Conservation (phyloP, 2,329 filamentous ascomycete species). For the Rutstroemia sp. region DNA sequence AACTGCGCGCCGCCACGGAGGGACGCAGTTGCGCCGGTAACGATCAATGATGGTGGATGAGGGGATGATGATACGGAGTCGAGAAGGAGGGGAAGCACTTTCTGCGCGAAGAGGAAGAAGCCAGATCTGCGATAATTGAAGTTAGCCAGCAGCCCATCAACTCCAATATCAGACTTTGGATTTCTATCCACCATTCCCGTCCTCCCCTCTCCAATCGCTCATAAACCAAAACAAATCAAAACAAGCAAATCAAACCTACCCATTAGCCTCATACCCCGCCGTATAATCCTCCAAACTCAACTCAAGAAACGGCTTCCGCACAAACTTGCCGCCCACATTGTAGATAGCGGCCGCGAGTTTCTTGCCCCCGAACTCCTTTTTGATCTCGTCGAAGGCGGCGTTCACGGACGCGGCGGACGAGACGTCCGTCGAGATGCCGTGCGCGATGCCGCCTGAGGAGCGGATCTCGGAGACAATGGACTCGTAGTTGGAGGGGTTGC, state of each 20-base stretch:
- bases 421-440: conserved; percentile 63
- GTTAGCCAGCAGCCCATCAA: background rate
- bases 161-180: too few relatives aligned
- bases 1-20: conserved; percentile 64
- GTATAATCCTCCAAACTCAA: conserved; percentile 43
- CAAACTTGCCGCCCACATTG: conserved; percentile 52
- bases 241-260: conserved; percentile 34
- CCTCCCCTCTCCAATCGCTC: background rate
- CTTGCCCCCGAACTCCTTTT: conserved; percentile 41
- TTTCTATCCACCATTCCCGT: too few relatives aligned
- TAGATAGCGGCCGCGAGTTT: conserved; percentile 60
- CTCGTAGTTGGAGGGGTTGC: conserved; percentile 57
- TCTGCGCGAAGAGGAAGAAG: conserved; percentile 70
- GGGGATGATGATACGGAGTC: conserved; percentile 44
- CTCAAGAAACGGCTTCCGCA: conserved; percentile 52
- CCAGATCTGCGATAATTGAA: conserved; percentile 35
- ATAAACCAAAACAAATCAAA: background rate
- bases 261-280: conserved; percentile 37
- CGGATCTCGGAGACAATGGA: conserved; percentile 64
- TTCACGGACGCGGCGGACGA: conserved; percentile 43
- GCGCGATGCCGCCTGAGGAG: conserved; percentile 55
- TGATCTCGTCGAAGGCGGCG: conserved; percentile 55
- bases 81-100: conserved; percentile 62
- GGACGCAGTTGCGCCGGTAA: conserved; percentile 81
- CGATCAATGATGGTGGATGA: conserved; percentile 71